phyloP scores from a whole-genome alignment of 768 basidiomycete genomes.

The Dioszegia aurantiaca region DNA sequence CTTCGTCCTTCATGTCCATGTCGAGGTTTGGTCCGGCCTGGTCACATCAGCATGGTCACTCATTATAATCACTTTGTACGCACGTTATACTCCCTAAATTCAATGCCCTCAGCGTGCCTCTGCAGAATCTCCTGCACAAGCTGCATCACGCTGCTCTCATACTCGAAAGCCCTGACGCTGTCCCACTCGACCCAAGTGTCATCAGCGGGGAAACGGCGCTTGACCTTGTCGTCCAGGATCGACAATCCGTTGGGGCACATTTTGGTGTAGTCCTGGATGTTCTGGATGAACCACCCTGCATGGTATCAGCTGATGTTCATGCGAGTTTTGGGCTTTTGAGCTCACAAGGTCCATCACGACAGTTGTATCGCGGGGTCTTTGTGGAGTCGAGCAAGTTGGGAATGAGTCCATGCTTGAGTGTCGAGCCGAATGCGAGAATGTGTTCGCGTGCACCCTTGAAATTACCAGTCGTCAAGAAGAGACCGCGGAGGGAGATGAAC shows the following conservation, averaged over 20 bases:
- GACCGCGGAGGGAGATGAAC: slow-evolving; percentile 87
- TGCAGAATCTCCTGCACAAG: slow-evolving; percentile 95
- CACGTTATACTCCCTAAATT: slow-evolving; percentile 85
- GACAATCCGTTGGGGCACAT: slow-evolving; percentile 79
- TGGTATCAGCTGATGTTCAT: not conserved
- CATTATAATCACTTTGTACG: slow-evolving; percentile 10
- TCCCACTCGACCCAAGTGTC: slow-evolving; percentile 93
- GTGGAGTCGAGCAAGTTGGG: slow-evolving; percentile 92
- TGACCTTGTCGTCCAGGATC: slow-evolving; percentile 75
- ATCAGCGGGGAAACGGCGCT: slow-evolving; percentile 90
- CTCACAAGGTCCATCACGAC: slow-evolving; percentile 85
- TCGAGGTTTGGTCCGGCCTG: slow-evolving; percentile 90
- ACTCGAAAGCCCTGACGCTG: slow-evolving; percentile 75
- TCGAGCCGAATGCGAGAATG: slow-evolving; percentile 87
- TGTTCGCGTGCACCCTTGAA: slow-evolving; percentile 72
- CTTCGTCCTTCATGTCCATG: slow-evolving; percentile 88
- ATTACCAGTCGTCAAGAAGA: slow-evolving; percentile 85
- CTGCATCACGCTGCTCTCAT: slow-evolving; percentile 82
- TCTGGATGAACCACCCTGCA: slow-evolving; percentile 88
- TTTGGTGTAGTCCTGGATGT: slow-evolving; percentile 87
- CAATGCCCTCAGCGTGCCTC: slow-evolving; percentile 85
- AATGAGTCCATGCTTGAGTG: slow-evolving; percentile 90
- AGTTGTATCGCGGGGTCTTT: slow-evolving; percentile 83
- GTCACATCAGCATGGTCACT: not conserved
- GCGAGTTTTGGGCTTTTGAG: not conserved